Conservation (phyloP, 768 basidiomycete genomes). For the Amanita jacksonii region DNA sequence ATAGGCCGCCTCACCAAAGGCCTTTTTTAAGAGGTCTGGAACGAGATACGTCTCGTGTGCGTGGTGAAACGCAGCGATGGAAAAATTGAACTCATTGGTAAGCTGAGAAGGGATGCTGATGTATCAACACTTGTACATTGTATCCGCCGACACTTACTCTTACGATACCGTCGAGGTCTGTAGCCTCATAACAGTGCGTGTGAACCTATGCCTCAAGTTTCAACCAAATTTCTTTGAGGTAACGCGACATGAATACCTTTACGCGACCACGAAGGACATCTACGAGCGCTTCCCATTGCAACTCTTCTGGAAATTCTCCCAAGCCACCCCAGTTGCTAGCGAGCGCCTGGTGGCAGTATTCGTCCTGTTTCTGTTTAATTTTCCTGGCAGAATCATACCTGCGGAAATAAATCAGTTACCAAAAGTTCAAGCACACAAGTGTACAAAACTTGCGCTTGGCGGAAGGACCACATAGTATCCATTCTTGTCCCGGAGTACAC, state of each 20-base stretch:
- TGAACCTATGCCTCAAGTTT: slow-evolving; percentile 28
- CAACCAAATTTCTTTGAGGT: neutral
- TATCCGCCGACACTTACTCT: slow-evolving; percentile 29
- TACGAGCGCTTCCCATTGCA: slow-evolving; percentile 68
- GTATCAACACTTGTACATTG: neutral
- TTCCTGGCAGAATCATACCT: slow-evolving; percentile 54
- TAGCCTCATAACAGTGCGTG: slow-evolving; percentile 51
- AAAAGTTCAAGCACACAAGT: too few species aligned
- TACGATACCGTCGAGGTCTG: slow-evolving; percentile 63
- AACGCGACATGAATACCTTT: slow-evolving; percentile 31
- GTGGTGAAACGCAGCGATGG: slow-evolving; percentile 67
- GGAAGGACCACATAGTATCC: slow-evolving; percentile 60
- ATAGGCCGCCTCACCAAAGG: slow-evolving; percentile 36
- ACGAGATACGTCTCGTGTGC: slow-evolving; percentile 83
- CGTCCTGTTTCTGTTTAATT: slow-evolving; percentile 56
- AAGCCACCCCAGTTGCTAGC: slow-evolving; percentile 38
- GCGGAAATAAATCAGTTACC: slow-evolving; percentile 18
- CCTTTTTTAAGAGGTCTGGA: slow-evolving; percentile 66
- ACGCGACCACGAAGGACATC: slow-evolving; percentile 72
- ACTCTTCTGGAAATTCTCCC: slow-evolving; percentile 51
- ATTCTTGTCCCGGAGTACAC: slow-evolving; percentile 44
- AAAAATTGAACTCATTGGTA: slow-evolving; percentile 62
- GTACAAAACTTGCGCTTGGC: slow-evolving; percentile 52
- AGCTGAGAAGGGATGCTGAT: slow-evolving; percentile 20
- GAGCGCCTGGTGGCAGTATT: slow-evolving; percentile 44